These are phyloP conservation scores for Trichoderma guizhouense DNA, from an alignment of 2,329 filamentous ascomycete species.

Conservation along the genomic window DNA sequence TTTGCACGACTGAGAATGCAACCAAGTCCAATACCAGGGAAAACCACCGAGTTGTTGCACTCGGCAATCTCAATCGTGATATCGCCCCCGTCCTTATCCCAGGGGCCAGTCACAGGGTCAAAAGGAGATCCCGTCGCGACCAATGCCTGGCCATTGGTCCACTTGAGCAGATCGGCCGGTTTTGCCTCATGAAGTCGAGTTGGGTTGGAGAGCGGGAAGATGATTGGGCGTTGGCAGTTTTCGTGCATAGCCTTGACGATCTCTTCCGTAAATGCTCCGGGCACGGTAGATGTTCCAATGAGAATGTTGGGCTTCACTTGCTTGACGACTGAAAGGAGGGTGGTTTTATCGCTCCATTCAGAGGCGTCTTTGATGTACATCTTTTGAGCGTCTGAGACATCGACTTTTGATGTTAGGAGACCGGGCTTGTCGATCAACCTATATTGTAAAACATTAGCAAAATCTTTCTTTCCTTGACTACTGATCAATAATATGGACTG, in stretches of 20 bases:
- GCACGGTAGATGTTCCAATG: constrained; percentile 78
- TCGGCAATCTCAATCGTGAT: constrained; percentile 59
- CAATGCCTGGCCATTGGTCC: constrained; percentile 74
- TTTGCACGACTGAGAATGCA: constrained; percentile 66
- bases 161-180: constrained; percentile 70
- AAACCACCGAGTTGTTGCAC: constrained; percentile 85
- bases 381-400: constrained; percentile 65
- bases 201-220: constrained; percentile 82
- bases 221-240: constrained; percentile 68
- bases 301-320: constrained; percentile 75
- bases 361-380: constrained; percentile 61
- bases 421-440: constrained; percentile 82
- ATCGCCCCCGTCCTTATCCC: constrained; percentile 46
- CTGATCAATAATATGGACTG: too few species aligned
- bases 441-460: too few species aligned
- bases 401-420: constrained; percentile 61
- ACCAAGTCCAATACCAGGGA: constrained; percentile 82
- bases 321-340: constrained; percentile 65
- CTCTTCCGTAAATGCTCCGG: constrained; percentile 71
- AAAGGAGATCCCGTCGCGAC: constrained; percentile 85
- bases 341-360: constrained; percentile 59
- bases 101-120: constrained; percentile 62
- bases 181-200: constrained; percentile 79
- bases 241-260: constrained; percentile 72
- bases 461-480: too few species aligned